Percentiles rank a stretch among this genome's conserved stretches.
phyloP scores from a whole-genome alignment of 495 filamentous ascomycete species.

The Aspergillus diversus region DNA sequence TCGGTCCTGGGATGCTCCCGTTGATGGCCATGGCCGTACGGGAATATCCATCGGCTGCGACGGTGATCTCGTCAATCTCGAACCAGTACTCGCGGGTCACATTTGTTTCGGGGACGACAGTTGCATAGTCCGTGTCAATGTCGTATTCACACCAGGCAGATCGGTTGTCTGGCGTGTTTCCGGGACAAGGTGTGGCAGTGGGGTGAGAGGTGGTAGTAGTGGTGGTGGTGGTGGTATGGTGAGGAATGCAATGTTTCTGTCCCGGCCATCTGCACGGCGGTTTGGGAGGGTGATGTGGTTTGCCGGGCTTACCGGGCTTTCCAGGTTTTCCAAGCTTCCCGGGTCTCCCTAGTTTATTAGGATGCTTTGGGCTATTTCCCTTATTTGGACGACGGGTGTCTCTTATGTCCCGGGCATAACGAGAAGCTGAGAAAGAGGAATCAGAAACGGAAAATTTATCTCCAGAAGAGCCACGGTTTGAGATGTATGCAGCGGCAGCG shows the following conservation, averaged over 20 bases:
- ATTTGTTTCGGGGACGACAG: constrained; percentile 44
- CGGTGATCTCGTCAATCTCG: constrained; percentile 48
- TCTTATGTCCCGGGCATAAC: background rate
- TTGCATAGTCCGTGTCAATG: constrained; percentile 60
- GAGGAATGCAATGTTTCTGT: background rate
- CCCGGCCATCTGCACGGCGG: background rate
- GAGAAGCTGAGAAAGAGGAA: no score
- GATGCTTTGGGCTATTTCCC: no score
- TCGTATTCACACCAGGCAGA: constrained; percentile 45
- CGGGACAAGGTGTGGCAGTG: constrained; percentile 12
- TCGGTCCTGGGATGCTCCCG: constrained; percentile 60
- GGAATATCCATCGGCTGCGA: constrained; percentile 71
- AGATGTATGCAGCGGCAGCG: no score
- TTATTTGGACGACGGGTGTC: background rate
- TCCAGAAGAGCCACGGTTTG: no score
- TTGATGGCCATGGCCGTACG: constrained; percentile 75
- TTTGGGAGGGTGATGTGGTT: background rate
- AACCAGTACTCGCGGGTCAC: constrained; percentile 41
- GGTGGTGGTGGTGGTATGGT: constrained; percentile 8
- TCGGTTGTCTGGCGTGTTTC: constrained; percentile 12
- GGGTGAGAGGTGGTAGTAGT: background rate
- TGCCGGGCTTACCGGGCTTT: background rate
- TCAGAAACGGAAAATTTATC: no score
- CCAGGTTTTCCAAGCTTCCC: background rate
- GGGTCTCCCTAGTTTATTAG: no score